These are phyloP conservation scores for Orbilia blumenaviensis DNA, from an alignment of 2,329 filamentous ascomycete species.

Conservation along the genomic window DNA sequence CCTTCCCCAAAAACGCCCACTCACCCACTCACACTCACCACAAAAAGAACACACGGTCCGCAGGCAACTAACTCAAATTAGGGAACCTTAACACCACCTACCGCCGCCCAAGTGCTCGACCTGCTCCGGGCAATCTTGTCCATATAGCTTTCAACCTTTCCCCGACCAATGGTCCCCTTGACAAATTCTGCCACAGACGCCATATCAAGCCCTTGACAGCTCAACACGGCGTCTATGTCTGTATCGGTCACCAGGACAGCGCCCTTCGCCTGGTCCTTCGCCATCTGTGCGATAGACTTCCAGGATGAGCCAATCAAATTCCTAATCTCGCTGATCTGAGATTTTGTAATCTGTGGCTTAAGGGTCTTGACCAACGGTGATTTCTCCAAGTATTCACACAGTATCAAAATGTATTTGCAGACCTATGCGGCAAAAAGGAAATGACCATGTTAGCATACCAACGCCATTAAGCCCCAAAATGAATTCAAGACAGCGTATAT, in stretches of 20 bases:
- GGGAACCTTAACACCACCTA: slow-evolving; percentile 38
- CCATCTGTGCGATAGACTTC: slow-evolving; percentile 37
- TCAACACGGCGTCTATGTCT: slow-evolving; percentile 53
- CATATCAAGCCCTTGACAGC: slow-evolving; percentile 42
- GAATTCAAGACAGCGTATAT: background rate
- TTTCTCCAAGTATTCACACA: slow-evolving; percentile 49
- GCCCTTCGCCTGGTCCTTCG: slow-evolving; percentile 38
- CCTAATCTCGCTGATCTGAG: slow-evolving; percentile 37
- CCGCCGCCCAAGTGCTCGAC: slow-evolving; percentile 36
- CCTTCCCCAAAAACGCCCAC: slow-evolving; percentile 8
- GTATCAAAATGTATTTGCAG: slow-evolving; percentile 37
- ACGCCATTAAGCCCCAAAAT: background rate
- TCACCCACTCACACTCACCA: background rate
- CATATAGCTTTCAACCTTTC: slow-evolving; percentile 43
- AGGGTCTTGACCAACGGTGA: slow-evolving; percentile 37
- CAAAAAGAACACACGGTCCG: slow-evolving; percentile 2
- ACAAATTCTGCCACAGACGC: slow-evolving; percentile 47
- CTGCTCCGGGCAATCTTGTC: slow-evolving; percentile 49
- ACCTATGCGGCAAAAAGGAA: slow-evolving; percentile 3
- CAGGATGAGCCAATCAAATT: slow-evolving; percentile 37
- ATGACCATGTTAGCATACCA: slow-evolving; percentile 14
- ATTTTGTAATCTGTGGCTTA: slow-evolving; percentile 48
- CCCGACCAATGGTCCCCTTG: slow-evolving; percentile 36
- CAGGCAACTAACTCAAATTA: slow-evolving; percentile 25
- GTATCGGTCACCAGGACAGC: slow-evolving; percentile 38